Evolutionary conservation across 1,139 yeast species (phyloP), one percentile per base, ranked within the genome.

Genomic region (Scheffersomyces quercinus): DNA sequence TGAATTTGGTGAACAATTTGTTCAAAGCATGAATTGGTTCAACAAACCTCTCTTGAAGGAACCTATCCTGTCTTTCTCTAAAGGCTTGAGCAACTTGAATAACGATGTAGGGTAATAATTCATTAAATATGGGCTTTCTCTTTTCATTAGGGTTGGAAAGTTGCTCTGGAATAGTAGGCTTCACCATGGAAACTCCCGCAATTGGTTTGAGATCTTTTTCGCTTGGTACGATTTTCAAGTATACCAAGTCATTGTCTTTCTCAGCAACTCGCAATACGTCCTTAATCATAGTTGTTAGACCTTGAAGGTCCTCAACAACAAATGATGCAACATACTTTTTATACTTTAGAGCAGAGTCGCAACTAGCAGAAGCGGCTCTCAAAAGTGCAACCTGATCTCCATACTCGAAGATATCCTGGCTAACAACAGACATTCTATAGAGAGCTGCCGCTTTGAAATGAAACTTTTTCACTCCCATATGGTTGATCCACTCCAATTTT

Each of bases 161-260:
- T 6, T 51, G 59, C 1, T 65, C 68, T 0, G 79, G 73, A 0
- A 65, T 53, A 5, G 73, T 50, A 0, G 83, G 69, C 42, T 79
- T 79, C 0, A 85, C 88, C 74, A 86, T 79, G 6, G 77, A 61
- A 0, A 81, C 83, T 1, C 79, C 75, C 0, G 67, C 59, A 4
- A 84, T 67, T 0, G 68, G 58, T 1, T 81, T 68, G 4, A 83
- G 55, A 2, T 73, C 70, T 0, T 62, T 50, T 3, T 59, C 61
- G 0, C 57, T 56, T 0, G 96, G 95, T 0, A 89, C 82, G 1
- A 71, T 64, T 49, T 85, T 83, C 37, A 87, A 64, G 61, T 88
- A 88, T 4, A 90, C 82, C 54, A 89, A 70, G 56, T 88, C 93
- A 58, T 90, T 90, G 51, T 90, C 97, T 53, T 82, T 77, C 52